Evolutionary conservation across 345 rosid genomes (phyloP).

Genomic region (Euphorbia lathyris): DNA sequence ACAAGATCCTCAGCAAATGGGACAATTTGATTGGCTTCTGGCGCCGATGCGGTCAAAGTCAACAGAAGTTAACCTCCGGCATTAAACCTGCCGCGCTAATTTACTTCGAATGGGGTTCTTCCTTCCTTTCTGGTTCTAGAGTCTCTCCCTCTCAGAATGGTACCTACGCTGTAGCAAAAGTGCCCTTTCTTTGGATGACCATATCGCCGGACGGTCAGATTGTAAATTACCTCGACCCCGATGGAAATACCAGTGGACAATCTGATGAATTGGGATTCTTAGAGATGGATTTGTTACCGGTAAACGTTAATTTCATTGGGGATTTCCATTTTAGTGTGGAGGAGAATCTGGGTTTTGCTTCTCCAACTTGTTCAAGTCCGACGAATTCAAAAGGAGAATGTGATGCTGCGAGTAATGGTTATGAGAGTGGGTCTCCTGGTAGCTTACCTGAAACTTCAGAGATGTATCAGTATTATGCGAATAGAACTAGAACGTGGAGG

Average conservation of each 20-base stretch:
- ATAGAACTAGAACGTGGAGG: slow-evolving; percentile 58
- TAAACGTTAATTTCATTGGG: slow-evolving; percentile 71
- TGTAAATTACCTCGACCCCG: slow-evolving; percentile 50
- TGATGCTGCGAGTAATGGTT: slow-evolving; percentile 30
- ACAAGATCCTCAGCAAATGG: slow-evolving; percentile 54
- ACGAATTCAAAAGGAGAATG: slow-evolving; percentile 28
- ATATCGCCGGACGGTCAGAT: slow-evolving; percentile 53
- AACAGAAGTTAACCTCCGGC: slow-evolving; percentile 18
- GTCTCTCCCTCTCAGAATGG: slow-evolving; percentile 48
- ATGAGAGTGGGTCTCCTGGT: slow-evolving; percentile 31
- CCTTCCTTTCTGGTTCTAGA: slow-evolving; percentile 61
- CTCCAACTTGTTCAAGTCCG: slow-evolving; percentile 40
- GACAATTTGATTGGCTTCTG: slow-evolving; percentile 84
- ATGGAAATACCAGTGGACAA: slow-evolving; percentile 31
- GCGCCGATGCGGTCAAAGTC: slow-evolving; percentile 70
- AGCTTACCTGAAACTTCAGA: slow-evolving; percentile 66
- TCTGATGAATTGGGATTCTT: slow-evolving; percentile 25
- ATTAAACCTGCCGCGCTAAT: slow-evolving; percentile 51
- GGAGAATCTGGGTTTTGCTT: slow-evolving; percentile 38
- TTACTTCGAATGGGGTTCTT: slow-evolving; percentile 84
- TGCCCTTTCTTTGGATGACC: slow-evolving; percentile 63
- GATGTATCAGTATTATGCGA: slow-evolving; percentile 73
- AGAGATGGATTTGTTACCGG: slow-evolving; percentile 48
- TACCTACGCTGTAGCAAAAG: slow-evolving; percentile 41
- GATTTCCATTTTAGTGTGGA: slow-evolving; percentile 61